Base-by-base conservation (phyloP, 148 eudicot genomes). In the Vaccinium macrocarpon region DNA sequence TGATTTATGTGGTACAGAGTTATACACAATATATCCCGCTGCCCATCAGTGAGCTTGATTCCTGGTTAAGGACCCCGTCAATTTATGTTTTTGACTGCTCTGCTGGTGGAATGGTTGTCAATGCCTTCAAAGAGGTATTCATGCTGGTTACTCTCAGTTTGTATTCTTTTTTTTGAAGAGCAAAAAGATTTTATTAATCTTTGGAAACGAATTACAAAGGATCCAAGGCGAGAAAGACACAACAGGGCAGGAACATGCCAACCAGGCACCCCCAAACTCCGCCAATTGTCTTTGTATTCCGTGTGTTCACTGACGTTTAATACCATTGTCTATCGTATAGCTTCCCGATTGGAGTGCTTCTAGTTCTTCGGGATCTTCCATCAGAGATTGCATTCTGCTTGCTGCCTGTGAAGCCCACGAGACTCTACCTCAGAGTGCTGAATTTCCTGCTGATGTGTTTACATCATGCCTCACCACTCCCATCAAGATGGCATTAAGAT, bases 391-490 rank as follows among this genome's bases (percentile, higher is more conserved):
- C 89, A 97, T 97, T 88, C 84, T 97, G 89, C 94, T 97, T 76
- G 98, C 98, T 80, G 96, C 99, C 78, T 95, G 99, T 89, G 98
- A 94, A 83, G 96, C 98, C 81, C 98, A 93, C 81, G 98, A 95
- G 91, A 93, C 93, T 48, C 98, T 95, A 80, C 99, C 99, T 61
- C 98, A 92, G 89, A 97, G 98, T 90, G 95, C 93, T 77, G 99
- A 97, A 68, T 97, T 92, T 88, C 99, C 98, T 76, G 99, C 98
- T 84, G 99, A 97, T 85, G 93, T 95, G 57, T 97, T 97, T 87
- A 97, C 99, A 59, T 93, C 99, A 59, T 97, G 98, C 89, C 96
- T 97, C 82, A 97, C 98, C 72, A 97, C 99, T 14, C 99, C 99
- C 59, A 92, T 97, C 86, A 95, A 97, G 91, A 97, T 94, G 98